Conservation (phyloP, 2,329 filamentous ascomycete species). For the Aureobasidium sp. region DNA sequence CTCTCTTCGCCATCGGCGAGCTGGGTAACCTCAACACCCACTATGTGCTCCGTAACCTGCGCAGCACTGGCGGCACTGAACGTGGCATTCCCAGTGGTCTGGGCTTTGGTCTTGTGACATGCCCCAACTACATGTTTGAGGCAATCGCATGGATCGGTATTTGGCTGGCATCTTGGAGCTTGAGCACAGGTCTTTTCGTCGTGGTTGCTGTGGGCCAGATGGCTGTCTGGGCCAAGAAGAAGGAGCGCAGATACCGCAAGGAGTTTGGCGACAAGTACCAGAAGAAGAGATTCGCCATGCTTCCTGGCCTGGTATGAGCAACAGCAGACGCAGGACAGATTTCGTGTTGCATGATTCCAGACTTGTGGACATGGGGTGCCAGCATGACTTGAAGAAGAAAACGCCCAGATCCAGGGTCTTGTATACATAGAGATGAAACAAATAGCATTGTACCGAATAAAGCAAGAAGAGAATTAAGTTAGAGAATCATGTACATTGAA, state of each 20-base stretch:
- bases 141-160: constrained; percentile 79
- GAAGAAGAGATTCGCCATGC: constrained; percentile 80
- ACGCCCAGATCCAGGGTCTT: not conserved
- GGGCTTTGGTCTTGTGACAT: constrained; percentile 81
- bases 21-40: constrained; percentile 74
- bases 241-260: constrained; percentile 82
- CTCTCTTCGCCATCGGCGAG: constrained; percentile 71
- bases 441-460: not conserved
- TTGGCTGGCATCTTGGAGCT: constrained; percentile 70
- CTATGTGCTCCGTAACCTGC: constrained; percentile 67
- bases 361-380: not conserved
- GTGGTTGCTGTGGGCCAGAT: constrained; percentile 69
- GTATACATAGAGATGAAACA: not conserved
- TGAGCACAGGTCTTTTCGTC: constrained; percentile 71
- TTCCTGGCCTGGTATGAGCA: constrained; percentile 65
- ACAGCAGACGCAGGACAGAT: not conserved
- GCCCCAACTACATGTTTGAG: constrained; percentile 97
- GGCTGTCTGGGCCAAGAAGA: constrained; percentile 81
- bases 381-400: not conserved
- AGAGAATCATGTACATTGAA: not conserved
- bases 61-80: constrained; percentile 72
- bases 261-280: constrained; percentile 92
- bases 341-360: not conserved
- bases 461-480: not conserved
- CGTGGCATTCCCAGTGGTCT: constrained; percentile 81